A percentile compares a stretch with the other conserved stretches of the same genome.
phyloP scores from a whole-genome alignment of 129 eudicot species.

The Lactuca saligna region DNA sequence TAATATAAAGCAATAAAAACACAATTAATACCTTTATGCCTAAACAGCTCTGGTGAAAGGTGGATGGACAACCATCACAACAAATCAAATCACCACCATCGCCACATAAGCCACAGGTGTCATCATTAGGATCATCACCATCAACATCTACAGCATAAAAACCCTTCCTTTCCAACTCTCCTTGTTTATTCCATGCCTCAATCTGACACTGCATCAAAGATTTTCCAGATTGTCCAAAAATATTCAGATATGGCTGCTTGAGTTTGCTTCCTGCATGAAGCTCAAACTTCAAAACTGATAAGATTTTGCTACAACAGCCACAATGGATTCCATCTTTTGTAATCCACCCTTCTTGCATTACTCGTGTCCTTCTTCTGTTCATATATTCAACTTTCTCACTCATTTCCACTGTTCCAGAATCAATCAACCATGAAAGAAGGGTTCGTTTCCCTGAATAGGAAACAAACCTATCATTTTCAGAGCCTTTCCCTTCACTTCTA shows the following conservation, averaged over 20 bases:
- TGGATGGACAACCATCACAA: constrained; percentile 96
- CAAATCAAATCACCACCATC: constrained; percentile 95
- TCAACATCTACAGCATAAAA: constrained; percentile 54
- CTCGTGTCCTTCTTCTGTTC: constrained; percentile 70
- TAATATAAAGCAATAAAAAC: constrained; percentile 4
- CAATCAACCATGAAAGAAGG: constrained; percentile 80
- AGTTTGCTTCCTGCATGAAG: constrained; percentile 94
- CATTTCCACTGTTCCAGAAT: constrained; percentile 57
- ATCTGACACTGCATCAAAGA: constrained; percentile 77
- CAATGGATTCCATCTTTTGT: constrained; percentile 93
- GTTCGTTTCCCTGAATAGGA: constrained; percentile 79
- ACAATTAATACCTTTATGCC: constrained; percentile 54
- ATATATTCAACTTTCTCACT: constrained; percentile 81
- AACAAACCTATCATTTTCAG: constrained; percentile 61
- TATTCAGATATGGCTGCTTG: constrained; percentile 71
- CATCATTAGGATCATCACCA: constrained; percentile 93
- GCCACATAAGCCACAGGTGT: constrained; percentile 83
- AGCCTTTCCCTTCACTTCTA: constrained; percentile 57
- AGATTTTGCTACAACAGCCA: constrained; percentile 87
- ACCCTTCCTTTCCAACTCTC: constrained; percentile 53
- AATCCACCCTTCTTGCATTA: constrained; percentile 93
- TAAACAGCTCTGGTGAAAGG: constrained; percentile 89
- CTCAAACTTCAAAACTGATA: constrained; percentile 82
- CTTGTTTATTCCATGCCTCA: constrained; percentile 93
- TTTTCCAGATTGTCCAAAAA: constrained; percentile 61